Evolutionary conservation across 2,329 filamentous ascomycete species (phyloP), one percentile per base, ranked within the genome.

Genomic region (Colletotrichum filicis): DNA sequence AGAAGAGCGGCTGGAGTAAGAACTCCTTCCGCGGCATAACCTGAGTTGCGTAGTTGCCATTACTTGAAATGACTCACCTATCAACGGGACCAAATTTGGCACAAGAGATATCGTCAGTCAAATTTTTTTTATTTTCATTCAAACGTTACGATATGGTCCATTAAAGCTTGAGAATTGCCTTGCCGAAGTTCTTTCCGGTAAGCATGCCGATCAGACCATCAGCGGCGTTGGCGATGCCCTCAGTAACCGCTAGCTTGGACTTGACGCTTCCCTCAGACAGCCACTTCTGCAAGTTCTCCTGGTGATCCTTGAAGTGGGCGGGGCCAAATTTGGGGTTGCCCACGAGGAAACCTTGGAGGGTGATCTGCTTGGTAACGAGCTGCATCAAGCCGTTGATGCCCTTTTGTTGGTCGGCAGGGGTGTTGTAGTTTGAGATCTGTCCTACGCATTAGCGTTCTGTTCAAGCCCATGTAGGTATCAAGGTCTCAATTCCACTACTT

Each of bases 131-230:
- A 4, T 9, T 49, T 22, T 19, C 16, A n/a, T 11, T 22, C 4
- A n/a, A 4, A n/a, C 19, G 19, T 22, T 49, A 22, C 19, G 3
- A 9, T 4, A 3, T n/a, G 42, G 42, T 7, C 4, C 72, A 76
- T 68, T 68, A 65, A 26, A 89, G 81, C 86, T 94, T 93, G 77
- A 97, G 79, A 22, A 97, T 89, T 19, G 94, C 93, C 89, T 97
- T 97, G 76, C 95, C 95, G 83, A 95, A 94, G 85, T 97, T 97
- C 82, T 93, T 89, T 59, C 95, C 95, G 77, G 89, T 81, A 65
- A 97, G 87, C 85, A 97, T 91, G 19, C 91, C 93, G 12, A 96
- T 83, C 71, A 97, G 86, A 0, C 92, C 95, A 66, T 95, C 89
- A 4, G 90, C 85, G 0, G 92, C 92, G 16, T 94, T 91, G 73